Percentiles rank a stretch among this genome's conserved stretches.
phyloP scores from a whole-genome alignment of 1,139 yeast species.

The Blastobotrys buckinghamii region DNA sequence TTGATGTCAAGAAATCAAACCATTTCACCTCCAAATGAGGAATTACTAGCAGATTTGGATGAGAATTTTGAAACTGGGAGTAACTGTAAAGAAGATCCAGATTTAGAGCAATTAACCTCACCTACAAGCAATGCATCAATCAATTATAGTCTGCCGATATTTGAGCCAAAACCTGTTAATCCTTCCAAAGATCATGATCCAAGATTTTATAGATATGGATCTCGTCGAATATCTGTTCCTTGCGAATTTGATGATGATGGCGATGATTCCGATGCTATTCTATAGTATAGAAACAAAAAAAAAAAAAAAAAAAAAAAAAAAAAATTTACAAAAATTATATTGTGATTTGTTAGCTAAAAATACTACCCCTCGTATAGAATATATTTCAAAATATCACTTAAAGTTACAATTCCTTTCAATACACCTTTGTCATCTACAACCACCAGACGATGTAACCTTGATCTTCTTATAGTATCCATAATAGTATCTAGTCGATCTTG shows the following conservation, averaged over 20 bases:
- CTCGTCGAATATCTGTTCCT: conserved; percentile 3
- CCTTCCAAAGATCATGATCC: not conserved
- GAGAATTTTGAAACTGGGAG: not conserved
- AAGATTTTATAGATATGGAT: conserved; percentile 4
- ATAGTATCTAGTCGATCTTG: conserved; percentile 85
- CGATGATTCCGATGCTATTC: not conserved
- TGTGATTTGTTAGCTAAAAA: not conserved
- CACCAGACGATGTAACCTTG: conserved; percentile 85
- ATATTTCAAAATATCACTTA: conserved; percentile 87
- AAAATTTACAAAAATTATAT: not conserved
- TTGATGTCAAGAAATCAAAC: not conserved
- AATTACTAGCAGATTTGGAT: not conserved
- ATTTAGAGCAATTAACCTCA: not conserved
- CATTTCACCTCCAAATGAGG: conserved; percentile 1
- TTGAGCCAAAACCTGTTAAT: not conserved
- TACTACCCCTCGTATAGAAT: conserved; percentile 56
- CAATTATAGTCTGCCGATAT: not conserved
- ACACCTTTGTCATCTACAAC: conserved; percentile 81
- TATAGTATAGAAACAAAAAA: not conserved
- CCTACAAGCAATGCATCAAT: not conserved
- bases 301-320: conserved; percentile 4
- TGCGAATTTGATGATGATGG: conserved; percentile 7
- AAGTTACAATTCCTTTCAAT: conserved; percentile 76
- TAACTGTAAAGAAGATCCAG: conserved; percentile 2
- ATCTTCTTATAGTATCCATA: conserved; percentile 87